Percentiles rank a stretch among this genome's conserved stretches.
phyloP scores from a whole-genome alignment of 1,139 yeast genomes.

The Meyerozyma carpophila region DNA sequence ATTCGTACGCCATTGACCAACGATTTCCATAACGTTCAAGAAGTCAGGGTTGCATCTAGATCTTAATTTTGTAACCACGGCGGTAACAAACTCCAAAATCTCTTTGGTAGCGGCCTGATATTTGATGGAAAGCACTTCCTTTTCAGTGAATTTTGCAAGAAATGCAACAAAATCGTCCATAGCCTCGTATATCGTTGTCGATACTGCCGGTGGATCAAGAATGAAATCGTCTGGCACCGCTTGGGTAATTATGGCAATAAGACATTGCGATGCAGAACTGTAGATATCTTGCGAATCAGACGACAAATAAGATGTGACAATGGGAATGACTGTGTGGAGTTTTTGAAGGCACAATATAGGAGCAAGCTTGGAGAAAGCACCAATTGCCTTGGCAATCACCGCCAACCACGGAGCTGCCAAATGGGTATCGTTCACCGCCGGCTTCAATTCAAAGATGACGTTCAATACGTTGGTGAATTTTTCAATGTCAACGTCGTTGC shows the following conservation, averaged over 20 bases:
- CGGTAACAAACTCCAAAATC: conserved; percentile 64
- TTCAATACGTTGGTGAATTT: conserved; percentile 62
- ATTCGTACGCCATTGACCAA: conserved; percentile 83
- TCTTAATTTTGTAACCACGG: conserved; percentile 60
- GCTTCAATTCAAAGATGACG: conserved; percentile 73
- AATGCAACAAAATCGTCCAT: conserved; percentile 49
- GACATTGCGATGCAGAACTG: conserved; percentile 78
- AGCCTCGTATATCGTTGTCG: conserved; percentile 44
- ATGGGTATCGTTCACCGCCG: conserved; percentile 75
- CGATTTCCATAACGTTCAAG: conserved; percentile 57
- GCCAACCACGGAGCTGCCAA: conserved; percentile 95
- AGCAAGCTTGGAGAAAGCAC: conserved; percentile 58
- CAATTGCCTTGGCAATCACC: conserved; percentile 82
- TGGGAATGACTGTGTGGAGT: conserved; percentile 52
- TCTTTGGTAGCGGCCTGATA: conserved; percentile 76
- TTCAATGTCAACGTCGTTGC: conserved; percentile 55
- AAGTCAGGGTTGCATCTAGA: conserved; percentile 70
- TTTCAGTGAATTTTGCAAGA: conserved; percentile 46
- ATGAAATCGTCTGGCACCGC: conserved; percentile 58
- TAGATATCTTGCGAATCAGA: conserved; percentile 67
- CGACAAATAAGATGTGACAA: conserved; percentile 55
- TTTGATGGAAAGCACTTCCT: conserved; percentile 64
- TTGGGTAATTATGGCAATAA: conserved; percentile 68
- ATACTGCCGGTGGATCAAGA: conserved; percentile 44
- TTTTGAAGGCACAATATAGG: conserved; percentile 52